Evolutionary conservation across 495 filamentous ascomycete species (phyloP).

Genomic region (Aspergillus hancockii): DNA sequence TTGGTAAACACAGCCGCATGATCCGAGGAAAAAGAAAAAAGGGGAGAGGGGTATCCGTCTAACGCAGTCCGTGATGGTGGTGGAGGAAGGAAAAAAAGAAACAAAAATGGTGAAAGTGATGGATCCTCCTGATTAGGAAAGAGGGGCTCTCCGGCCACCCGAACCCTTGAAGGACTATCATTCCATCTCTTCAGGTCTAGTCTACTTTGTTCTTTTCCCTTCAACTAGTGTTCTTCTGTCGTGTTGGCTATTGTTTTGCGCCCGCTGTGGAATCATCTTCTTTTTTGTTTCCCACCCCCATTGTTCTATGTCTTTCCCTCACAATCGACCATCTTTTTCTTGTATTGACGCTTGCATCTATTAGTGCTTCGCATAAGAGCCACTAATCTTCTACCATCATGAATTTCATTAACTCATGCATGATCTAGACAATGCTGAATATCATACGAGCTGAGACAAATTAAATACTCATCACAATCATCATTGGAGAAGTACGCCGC

Average conservation of each 20-base stretch:
- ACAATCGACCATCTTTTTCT: not conserved
- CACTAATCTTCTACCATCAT: not conserved
- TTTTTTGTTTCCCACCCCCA: too few relatives aligned
- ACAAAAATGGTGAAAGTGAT: not conserved
- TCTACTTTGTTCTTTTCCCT: not conserved
- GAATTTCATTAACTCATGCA: not conserved
- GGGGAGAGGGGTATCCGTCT: conserved; percentile 7
- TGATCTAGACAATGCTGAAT: not conserved
- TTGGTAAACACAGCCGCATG: conserved; percentile 29
- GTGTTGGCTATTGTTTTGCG: too few relatives aligned
- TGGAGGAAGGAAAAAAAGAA: not conserved
- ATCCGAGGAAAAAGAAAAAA: conserved; percentile 10
- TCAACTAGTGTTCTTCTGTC: not conserved
- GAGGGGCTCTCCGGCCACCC: conserved; percentile 2
- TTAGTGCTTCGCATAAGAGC: not conserved
- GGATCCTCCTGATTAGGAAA: not conserved
- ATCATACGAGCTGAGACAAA: conserved; percentile 5
- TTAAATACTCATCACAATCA: not conserved
- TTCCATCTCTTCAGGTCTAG: not conserved
- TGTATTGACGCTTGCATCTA: not conserved
- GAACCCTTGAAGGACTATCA: not conserved
- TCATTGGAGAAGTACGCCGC: not conserved
- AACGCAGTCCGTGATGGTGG: not conserved
- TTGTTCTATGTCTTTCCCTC: not conserved
- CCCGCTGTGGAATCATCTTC: too few relatives aligned